phyloP scores from a whole-genome alignment of 2,329 filamentous ascomycete species.

The Trichophaea hybrida region DNA sequence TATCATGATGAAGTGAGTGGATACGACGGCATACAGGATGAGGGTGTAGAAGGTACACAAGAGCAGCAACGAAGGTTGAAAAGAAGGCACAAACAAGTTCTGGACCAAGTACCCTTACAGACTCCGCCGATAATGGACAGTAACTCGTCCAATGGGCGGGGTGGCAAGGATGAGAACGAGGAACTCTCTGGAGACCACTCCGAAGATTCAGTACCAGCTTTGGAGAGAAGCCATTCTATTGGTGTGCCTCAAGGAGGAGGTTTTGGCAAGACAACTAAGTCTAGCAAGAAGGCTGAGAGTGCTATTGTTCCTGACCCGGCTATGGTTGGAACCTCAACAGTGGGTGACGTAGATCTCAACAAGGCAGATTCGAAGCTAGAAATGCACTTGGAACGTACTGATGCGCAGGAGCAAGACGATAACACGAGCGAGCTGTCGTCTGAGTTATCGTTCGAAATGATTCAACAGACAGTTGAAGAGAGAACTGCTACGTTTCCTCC shows the following conservation, averaged over 20 bases:
- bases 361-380: constrained; percentile 13
- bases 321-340: background rate
- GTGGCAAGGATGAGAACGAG: background rate
- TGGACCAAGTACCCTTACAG: constrained; percentile 20
- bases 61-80: constrained; percentile 14
- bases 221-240: constrained; percentile 13
- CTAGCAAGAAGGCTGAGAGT: background rate
- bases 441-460: constrained; percentile 42
- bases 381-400: constrained; percentile 6
- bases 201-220: constrained; percentile 10
- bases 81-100: constrained; percentile 20
- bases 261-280: background rate
- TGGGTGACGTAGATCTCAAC: background rate
- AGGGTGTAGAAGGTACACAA: background rate
- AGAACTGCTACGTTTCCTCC: constrained; percentile 30
- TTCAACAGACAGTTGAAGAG: constrained; percentile 13
- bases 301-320: background rate
- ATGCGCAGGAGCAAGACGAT: constrained; percentile 26
- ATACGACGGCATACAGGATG: constrained; percentile 14
- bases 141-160: background rate
- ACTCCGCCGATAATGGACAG: constrained; percentile 7
- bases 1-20: background rate
- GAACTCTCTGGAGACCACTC: constrained; percentile 4
- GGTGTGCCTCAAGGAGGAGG: constrained; percentile 7
- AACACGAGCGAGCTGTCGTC: constrained; percentile 45